These are phyloP conservation scores for Lachancea quebecensis DNA, from an alignment of 805 yeast species.

Conservation along the genomic window DNA sequence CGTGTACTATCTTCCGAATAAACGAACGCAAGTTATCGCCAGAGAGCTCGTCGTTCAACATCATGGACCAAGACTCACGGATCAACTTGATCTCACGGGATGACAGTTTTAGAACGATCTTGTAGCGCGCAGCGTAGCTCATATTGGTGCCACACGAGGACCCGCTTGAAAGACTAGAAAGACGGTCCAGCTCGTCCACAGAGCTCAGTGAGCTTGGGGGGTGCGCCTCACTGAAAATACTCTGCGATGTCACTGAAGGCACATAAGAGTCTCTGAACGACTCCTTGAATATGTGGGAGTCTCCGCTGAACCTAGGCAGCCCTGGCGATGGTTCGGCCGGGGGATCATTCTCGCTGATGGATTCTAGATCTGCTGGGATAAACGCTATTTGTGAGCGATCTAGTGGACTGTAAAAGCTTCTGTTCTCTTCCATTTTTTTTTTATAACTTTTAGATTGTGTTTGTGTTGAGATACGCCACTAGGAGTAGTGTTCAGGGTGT, in stretches of 20 bases:
- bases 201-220: constrained; percentile 6
- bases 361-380: constrained; percentile 15
- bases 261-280: constrained; percentile 6
- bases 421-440: background rate
- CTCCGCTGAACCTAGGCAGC: too few relatives aligned
- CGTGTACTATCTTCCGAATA: background rate
- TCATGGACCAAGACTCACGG: constrained; percentile 34
- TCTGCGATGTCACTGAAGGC: constrained; percentile 4
- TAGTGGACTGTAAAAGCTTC: constrained; percentile 13
- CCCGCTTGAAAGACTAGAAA: constrained; percentile 15
- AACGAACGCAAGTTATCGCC: constrained; percentile 2
- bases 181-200: constrained; percentile 11
- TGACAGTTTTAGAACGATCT: constrained; percentile 27
- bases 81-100: constrained; percentile 31
- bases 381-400: constrained; percentile 20
- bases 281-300: constrained; percentile 3
- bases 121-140: constrained; percentile 19
- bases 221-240: constrained; percentile 10
- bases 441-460: background rate
- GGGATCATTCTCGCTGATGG: constrained; percentile 8
- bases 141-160: constrained; percentile 15
- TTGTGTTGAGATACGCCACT: too few relatives aligned
- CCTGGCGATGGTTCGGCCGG: background rate
- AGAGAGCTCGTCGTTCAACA: constrained; percentile 21
- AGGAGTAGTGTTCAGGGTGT: too few relatives aligned